Evolutionary conservation across 495 filamentous ascomycete genomes (phyloP), one percentile per base, ranked within the genome.

Genomic region (Cercophora sp.): DNA sequence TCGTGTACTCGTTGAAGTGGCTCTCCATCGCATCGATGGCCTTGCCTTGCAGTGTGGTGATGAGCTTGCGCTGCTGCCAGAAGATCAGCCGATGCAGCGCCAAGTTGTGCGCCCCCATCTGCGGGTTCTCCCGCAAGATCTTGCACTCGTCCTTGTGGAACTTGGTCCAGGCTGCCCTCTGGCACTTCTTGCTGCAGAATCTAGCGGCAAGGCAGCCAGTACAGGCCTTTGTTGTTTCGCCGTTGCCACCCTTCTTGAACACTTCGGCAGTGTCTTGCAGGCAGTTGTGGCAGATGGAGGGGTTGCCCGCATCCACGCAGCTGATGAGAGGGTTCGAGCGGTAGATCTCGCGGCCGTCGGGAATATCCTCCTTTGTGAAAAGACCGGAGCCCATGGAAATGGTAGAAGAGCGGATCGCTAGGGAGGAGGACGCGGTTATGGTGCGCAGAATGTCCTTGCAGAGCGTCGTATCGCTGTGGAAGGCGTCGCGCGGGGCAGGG

Each of bases 151-250:
- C 57, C 18, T 48, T 60, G 40, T 67, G 64, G 29, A 54, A 60
- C 5, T 25, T 24, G 16, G 1, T 13, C 64, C 61, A 67, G 0
- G 54, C 61, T 3, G 22, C 19, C 31, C 53, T 56, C 36, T 64
- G 64, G 55, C 64, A 67, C 39, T 50, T 83, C 74, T 80, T 81
- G 41, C 77, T 75, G 63, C 86, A 90, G 63, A 87, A 90, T 51
- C 74, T 78, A 0, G 83, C 77, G 10, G 77, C 67, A 42, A 71
- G 77, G 66, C 86, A 90, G 0, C 79, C 23, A 70, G 73, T 54
- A 75, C 79, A 22, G 85, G 53, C 0, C 16, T 25, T 15, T 8
- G 47, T 26, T 3, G 25, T 5, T 4, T 37, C 24, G 36, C 19
- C 16, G 35, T 10, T 3, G 1, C 20, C 25, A 41, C 24, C 6